These are phyloP conservation scores for Neurospora sp. DNA, from an alignment of 495 filamentous ascomycete species.

Conservation along the genomic window DNA sequence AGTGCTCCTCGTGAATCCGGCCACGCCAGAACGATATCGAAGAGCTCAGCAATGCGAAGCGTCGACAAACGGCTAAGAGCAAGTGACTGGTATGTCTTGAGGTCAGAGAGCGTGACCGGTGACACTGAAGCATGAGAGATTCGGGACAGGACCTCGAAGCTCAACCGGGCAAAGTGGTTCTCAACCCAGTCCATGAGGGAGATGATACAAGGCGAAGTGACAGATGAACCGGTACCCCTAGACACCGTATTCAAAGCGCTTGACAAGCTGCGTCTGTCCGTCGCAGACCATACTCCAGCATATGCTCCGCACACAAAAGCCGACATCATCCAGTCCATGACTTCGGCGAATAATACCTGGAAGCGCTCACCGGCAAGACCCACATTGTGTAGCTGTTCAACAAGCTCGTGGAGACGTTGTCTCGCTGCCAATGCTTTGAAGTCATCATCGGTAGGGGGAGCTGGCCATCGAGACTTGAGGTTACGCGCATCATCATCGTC, in stretches of 20 bases:
- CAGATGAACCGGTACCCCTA: slow-evolving; percentile 24
- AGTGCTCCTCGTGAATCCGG: slow-evolving; percentile 70
- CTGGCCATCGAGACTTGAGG: slow-evolving; percentile 10
- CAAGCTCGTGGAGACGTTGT: slow-evolving; percentile 43
- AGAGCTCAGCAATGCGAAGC: slow-evolving; percentile 71
- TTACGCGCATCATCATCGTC: slow-evolving; percentile 5
- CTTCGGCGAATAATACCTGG: slow-evolving; percentile 63
- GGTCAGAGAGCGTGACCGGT: slow-evolving; percentile 44
- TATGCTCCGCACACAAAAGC: slow-evolving; percentile 52
- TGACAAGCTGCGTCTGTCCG: slow-evolving; percentile 5
- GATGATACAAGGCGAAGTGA: slow-evolving; percentile 41
- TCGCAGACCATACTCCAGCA: slow-evolving; percentile 42
- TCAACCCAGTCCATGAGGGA: slow-evolving; percentile 62
- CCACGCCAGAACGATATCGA: slow-evolving; percentile 83
- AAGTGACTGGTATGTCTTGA: slow-evolving; percentile 74
- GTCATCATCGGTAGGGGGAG: slow-evolving; percentile 12
- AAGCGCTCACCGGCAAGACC: slow-evolving; percentile 67
- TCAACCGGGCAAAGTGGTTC: slow-evolving; percentile 56
- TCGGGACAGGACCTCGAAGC: slow-evolving; percentile 47
- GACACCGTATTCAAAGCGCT: slow-evolving; percentile 13
- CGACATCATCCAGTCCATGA: slow-evolving; percentile 63
- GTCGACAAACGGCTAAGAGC: slow-evolving; percentile 67
- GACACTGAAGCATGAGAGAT: slow-evolving; percentile 18
- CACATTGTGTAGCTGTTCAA: slow-evolving; percentile 55
- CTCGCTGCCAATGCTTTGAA: slow-evolving; percentile 31